phyloP scores from a whole-genome alignment of 768 basidiomycete genomes.

The Lactifluus volemus region DNA sequence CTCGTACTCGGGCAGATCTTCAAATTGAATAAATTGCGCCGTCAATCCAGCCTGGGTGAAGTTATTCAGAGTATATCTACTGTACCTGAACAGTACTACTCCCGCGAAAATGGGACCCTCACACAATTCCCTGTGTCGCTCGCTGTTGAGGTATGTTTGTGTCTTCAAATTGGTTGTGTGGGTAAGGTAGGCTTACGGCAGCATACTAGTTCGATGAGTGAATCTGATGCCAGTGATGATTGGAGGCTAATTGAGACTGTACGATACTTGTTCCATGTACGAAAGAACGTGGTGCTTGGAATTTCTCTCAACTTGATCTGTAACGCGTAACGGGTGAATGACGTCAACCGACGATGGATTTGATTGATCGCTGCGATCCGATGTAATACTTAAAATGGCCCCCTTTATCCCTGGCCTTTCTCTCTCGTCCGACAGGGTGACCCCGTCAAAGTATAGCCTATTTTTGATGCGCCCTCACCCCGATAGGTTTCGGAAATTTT shows the following conservation, averaged over 20 bases:
- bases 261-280: neutral
- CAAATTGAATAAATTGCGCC: slow-evolving; percentile 16
- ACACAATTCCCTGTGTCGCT: slow-evolving; percentile 23
- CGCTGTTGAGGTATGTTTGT: slow-evolving; percentile 19
- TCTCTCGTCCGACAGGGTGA: too few species aligned
- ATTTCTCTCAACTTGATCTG: too few species aligned
- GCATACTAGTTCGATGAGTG: slow-evolving; percentile 1
- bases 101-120: slow-evolving; percentile 9
- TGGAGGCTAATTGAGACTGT: neutral
- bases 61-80: neutral
- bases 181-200: neutral
- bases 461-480: too few species aligned
- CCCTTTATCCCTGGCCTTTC: too few species aligned
- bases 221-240: neutral
- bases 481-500: too few species aligned
- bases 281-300: too few species aligned
- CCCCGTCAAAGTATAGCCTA: too few species aligned
- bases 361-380: too few species aligned
- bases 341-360: too few species aligned
- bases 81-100: slow-evolving; percentile 14
- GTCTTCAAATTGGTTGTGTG: neutral
- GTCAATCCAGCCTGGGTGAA: slow-evolving; percentile 16
- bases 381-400: too few species aligned
- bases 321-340: too few species aligned
- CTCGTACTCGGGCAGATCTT: slow-evolving; percentile 15